Conservation (phyloP, 441 rosid genomes). For the Populus hybrid region DNA sequence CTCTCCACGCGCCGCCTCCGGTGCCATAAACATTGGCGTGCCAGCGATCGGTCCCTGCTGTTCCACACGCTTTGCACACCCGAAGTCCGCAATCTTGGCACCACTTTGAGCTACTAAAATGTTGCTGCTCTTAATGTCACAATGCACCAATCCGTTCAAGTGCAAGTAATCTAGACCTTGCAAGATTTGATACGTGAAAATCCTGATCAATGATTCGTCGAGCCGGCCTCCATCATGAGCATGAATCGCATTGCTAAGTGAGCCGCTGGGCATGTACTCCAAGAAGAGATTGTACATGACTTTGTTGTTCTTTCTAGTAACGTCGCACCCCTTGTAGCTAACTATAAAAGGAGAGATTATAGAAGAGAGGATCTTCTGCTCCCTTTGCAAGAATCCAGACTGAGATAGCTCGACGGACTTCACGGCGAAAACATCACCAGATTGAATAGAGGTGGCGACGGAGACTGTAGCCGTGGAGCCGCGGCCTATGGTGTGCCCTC, state of each 20-base stretch:
- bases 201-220: slow-evolving; percentile 32
- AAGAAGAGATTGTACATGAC: slow-evolving; percentile 54
- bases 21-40: slow-evolving; percentile 76
- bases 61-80: slow-evolving; percentile 54
- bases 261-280: slow-evolving; percentile 63
- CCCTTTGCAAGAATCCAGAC: slow-evolving; percentile 52
- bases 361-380: slow-evolving; percentile 50
- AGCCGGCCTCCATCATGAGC: slow-evolving; percentile 40
- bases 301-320: slow-evolving; percentile 32
- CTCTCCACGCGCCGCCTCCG: slow-evolving; percentile 87
- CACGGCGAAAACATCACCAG: slow-evolving; percentile 58
- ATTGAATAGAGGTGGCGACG: slow-evolving; percentile 39
- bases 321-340: slow-evolving; percentile 52
- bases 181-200: slow-evolving; percentile 50
- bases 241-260: slow-evolving; percentile 37
- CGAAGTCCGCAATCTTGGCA: slow-evolving; percentile 68
- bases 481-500: slow-evolving; percentile 57
- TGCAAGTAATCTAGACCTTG: slow-evolving; percentile 63
- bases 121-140: slow-evolving; percentile 69
- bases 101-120: slow-evolving; percentile 46
- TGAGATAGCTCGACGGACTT: slow-evolving; percentile 46
- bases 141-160: slow-evolving; percentile 56
- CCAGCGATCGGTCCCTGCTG: slow-evolving; percentile 34
- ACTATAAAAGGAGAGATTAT: slow-evolving; percentile 48
- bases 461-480: slow-evolving; percentile 81